Percentiles rank a stretch among this genome's conserved stretches.
Conservation (phyloP, 495 filamentous ascomycete species). For the Aspergillus cristatus region DNA sequence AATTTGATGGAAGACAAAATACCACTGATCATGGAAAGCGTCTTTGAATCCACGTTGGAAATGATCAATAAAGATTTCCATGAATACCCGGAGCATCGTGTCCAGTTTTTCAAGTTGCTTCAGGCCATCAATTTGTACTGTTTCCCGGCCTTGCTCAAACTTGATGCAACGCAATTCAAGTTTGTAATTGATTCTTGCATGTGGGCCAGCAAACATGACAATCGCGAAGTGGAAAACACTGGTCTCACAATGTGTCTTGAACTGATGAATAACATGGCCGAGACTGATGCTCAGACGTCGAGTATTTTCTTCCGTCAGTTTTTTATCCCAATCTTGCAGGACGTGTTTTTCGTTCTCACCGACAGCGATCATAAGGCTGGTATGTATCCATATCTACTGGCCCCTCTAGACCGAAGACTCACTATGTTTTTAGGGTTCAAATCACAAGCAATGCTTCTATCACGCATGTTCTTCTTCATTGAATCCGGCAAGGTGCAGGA, state of each 20-base stretch:
- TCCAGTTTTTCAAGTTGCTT: conserved; percentile 96
- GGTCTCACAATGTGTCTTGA: conserved; percentile 99
- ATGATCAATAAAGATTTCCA: conserved; percentile 99
- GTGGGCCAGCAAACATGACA: conserved; percentile 99
- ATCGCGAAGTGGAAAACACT: conserved; percentile 92
- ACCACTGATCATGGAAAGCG: conserved; percentile 92
- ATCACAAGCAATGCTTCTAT: conserved; percentile 84
- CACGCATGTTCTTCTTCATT: conserved; percentile 93
- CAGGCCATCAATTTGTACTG: conserved; percentile 93
- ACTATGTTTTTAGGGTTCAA: conserved; percentile 63
- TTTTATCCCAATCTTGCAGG: conserved; percentile 88
- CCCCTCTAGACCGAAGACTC: conserved; percentile 2
- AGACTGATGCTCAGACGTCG: conserved; percentile 75
- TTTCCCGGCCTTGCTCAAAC: conserved; percentile 86
- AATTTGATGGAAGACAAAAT: conserved; percentile 96
- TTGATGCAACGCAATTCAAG: conserved; percentile 94
- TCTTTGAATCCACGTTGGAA: conserved; percentile 95
- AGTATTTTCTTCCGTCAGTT: conserved; percentile 97
- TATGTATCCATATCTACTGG: conserved; percentile 17
- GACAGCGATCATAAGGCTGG: conserved; percentile 97
- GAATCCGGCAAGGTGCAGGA: conserved; percentile 78
- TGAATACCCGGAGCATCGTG: conserved; percentile 94
- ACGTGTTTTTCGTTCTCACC: conserved; percentile 96
- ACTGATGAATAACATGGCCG: conserved; percentile 93
- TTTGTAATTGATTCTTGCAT: conserved; percentile 99